Evolutionary conservation across 176 grass and related monocot genomes (phyloP), one percentile per base, ranked within the genome.

Genomic region (Carex myosuroides): DNA sequence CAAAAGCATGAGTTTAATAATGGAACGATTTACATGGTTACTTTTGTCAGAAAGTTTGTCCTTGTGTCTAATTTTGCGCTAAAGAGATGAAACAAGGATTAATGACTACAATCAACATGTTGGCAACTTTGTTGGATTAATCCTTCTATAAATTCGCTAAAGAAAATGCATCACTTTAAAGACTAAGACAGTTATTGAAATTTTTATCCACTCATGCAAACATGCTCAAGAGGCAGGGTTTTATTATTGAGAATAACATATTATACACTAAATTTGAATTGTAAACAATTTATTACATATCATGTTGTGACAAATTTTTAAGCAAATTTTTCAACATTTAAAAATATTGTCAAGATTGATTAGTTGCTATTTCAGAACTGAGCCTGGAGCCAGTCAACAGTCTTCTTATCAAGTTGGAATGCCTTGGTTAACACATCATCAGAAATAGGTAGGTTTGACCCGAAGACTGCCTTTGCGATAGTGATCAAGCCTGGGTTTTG

Each of bases 351-450:
- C 7, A 4, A 57, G 8, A 32, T 35, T 58, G 14, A 58, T 79
- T 79, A 35, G n/a, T 33, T 33, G 50, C 2, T 33, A 9, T 4
- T 42, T 17, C 0, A 79, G 22, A 79, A 17, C 52, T 79, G 75
- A 58, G 75, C 13, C 16, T 79, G 67, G 9, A 70, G 67, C 67
- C 67, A 70, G 67, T 70, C 67, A 16, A 70, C 67, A 12, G 3
- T 44, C 17, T 44, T 70, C 37, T 44, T 70, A 21, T 70, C 67
- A 10, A 70, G 67, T 8, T 70, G 37, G 37, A 79, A 79, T 9
- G 75, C 44, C 52, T 79, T 79, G n/a, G 75, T 13, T 3, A 79
- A 21, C 55, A 79, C 75, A 59, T 79, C 75, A 79, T 79, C 75
- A 10, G 50, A 79, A 79, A 79, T 79, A 6, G 75, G 75, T n/a